Percentiles rank a stretch among this genome's conserved stretches.
These are phyloP conservation scores for Globisporangium iwayamae DNA, from an alignment of 352 stramenopile species.

Conservation along the genomic window DNA sequence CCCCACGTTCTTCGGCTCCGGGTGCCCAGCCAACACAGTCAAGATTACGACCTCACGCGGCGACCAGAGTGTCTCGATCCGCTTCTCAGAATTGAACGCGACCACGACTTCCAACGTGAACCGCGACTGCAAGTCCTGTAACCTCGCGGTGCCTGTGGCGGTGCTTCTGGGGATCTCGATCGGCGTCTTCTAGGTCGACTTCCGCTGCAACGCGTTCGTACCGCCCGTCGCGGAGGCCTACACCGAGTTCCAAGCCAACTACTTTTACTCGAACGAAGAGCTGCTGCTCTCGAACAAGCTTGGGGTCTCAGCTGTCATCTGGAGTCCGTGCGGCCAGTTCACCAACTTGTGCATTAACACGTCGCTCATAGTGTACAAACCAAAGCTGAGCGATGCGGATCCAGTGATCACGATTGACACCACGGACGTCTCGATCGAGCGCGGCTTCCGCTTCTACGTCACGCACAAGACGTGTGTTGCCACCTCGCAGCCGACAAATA, in stretches of 20 bases:
- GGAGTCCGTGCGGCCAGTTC: conserved; percentile 1
- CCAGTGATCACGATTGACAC: background rate
- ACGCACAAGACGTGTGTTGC: background rate
- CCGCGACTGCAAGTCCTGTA: background rate
- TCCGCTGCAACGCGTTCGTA: background rate
- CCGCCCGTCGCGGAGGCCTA: background rate
- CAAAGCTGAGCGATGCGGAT: conserved; percentile 1
- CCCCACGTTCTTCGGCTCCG: background rate
- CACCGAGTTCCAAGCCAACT: background rate
- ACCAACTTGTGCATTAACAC: conserved; percentile 1
- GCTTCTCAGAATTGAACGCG: background rate
- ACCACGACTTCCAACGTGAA: background rate
- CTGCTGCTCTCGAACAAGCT: background rate
- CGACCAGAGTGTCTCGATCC: background rate
- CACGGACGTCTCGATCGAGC: background rate
- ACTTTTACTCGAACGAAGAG: background rate
- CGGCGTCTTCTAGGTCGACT: background rate
- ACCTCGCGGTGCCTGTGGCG: background rate
- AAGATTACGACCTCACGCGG: background rate
- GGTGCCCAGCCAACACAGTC: background rate
- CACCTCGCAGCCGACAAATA: background rate
- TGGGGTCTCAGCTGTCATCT: background rate
- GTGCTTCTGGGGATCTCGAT: background rate
- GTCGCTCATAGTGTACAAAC: conserved; percentile 5
- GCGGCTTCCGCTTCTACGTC: background rate